Evolutionary conservation across 2,329 filamentous ascomycete species (phyloP).

Genomic region (Trichophyton mentagrophytes): DNA sequence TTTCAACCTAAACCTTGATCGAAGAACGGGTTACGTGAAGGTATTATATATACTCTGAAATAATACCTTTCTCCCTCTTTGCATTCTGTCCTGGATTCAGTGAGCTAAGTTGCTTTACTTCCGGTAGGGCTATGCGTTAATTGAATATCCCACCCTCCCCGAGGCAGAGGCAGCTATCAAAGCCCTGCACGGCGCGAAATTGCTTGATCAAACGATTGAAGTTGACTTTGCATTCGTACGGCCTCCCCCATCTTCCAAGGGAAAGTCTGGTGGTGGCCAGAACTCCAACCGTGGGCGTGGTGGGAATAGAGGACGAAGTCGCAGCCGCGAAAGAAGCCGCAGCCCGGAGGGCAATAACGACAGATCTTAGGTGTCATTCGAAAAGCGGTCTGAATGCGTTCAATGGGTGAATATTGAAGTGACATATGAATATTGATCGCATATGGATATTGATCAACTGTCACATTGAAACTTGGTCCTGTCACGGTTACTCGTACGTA

Average conservation of each 20-base stretch:
- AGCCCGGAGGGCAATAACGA: constrained; percentile 31
- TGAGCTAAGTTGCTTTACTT: not conserved
- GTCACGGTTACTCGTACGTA: not conserved
- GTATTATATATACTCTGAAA: constrained; percentile 27
- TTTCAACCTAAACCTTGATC: constrained; percentile 52
- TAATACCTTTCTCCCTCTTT: not conserved
- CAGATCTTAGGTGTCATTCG: not conserved
- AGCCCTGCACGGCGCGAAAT: constrained; percentile 46
- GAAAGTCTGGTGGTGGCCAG: constrained; percentile 22
- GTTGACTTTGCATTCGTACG: constrained; percentile 56
- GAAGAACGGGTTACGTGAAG: constrained; percentile 56
- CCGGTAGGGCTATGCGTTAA: constrained; percentile 51
- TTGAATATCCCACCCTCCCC: constrained; percentile 51
- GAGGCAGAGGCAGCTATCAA: constrained; percentile 53
- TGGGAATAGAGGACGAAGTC: constrained; percentile 29
- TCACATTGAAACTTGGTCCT: not conserved
- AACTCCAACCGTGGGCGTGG: constrained; percentile 27
- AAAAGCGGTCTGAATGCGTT: not conserved
- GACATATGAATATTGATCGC: not conserved
- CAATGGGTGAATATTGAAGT: not conserved
- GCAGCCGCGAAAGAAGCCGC: constrained; percentile 35
- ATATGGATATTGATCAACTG: not conserved
- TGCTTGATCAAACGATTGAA: constrained; percentile 52
- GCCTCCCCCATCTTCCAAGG: constrained; percentile 41
- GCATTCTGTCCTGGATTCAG: not conserved